A percentile compares a stretch with the other conserved stretches of the same genome.
These are phyloP conservation scores for Sanghuangporus weigelae DNA, from an alignment of 1,284 basidiomycete species.

Conservation along the genomic window DNA sequence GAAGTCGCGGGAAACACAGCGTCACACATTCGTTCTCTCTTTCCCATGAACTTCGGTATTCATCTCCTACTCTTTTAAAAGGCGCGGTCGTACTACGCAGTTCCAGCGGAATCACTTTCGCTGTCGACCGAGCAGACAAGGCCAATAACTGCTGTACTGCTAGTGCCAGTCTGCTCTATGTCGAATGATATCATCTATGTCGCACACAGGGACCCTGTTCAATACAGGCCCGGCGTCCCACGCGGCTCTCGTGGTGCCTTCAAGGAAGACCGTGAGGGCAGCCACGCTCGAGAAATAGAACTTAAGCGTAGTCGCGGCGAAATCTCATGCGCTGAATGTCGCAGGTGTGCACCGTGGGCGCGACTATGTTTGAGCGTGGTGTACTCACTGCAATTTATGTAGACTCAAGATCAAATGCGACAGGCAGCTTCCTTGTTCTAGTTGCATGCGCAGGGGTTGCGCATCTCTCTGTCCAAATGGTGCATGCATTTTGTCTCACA, in stretches of 20 bases:
- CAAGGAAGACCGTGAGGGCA: conserved; percentile 17
- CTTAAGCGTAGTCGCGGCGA: conserved; percentile 16
- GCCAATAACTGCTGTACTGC: neutral
- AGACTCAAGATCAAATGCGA: conserved; percentile 20
- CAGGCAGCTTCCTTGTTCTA: conserved; percentile 19
- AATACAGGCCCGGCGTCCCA: conserved; percentile 6
- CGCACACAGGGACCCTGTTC: conserved; percentile 4
- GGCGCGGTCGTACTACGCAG: neutral
- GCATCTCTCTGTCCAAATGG: conserved; percentile 19
- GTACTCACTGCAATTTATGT: neutral
- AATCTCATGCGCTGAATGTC: conserved; percentile 19
- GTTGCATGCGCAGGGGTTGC: conserved; percentile 17
- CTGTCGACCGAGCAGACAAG: neutral
- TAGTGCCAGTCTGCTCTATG: neutral
- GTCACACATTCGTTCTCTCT: neutral
- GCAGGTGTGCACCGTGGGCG: conserved; percentile 13
- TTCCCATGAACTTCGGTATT: conserved; percentile 5
- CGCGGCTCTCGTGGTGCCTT: neutral
- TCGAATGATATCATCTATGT: conserved; percentile 8
- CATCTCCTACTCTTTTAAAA: neutral
- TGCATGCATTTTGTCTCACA: conserved; percentile 14
- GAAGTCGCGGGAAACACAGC: neutral
- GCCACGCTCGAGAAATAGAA: conserved; percentile 16
- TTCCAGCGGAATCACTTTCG: neutral
- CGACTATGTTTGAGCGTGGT: neutral